phyloP scores from a whole-genome alignment of 2,329 filamentous ascomycete genomes.

The Pyrenophora seminiperda region DNA sequence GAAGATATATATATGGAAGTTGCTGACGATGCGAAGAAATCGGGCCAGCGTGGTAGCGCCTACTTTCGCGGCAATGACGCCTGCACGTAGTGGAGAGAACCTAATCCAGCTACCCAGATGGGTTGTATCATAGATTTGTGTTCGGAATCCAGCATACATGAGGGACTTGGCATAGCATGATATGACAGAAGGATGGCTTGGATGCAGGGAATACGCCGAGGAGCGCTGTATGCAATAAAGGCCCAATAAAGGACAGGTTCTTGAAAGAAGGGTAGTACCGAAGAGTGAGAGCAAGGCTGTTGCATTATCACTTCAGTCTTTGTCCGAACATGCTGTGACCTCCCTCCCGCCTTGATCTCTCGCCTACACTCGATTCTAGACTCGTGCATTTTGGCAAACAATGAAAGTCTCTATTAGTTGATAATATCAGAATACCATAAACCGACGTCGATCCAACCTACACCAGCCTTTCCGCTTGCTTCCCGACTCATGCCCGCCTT shows the following conservation, averaged over 20 bases:
- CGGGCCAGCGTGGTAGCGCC: background rate
- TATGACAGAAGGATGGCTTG: background rate
- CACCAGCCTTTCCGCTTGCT: background rate
- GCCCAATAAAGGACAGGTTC: background rate
- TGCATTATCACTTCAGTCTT: background rate
- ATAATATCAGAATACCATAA: constrained; percentile 1
- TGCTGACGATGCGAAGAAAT: background rate
- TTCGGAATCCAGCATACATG: background rate
- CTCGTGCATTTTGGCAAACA: background rate
- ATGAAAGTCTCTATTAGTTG: too few relatives aligned
- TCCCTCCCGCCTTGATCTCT: too few relatives aligned
- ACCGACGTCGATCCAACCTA: background rate
- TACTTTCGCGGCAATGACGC: background rate
- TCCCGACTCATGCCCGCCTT: background rate
- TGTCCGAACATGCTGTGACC: too few relatives aligned
- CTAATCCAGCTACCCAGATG: background rate
- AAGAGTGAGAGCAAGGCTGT: constrained; percentile 1
- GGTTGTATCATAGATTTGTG: too few relatives aligned
- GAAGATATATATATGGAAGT: background rate
- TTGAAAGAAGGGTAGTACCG: too few relatives aligned
- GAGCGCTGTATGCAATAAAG: background rate
- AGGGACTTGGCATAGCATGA: background rate
- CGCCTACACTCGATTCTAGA: background rate
- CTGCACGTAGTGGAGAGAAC: background rate
- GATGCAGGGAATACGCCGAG: background rate